A percentile compares a stretch with the other conserved stretches of the same genome.
Evolutionary conservation across 148 eudicot genomes (phyloP).

Genomic region (Polygonum maritimum): DNA sequence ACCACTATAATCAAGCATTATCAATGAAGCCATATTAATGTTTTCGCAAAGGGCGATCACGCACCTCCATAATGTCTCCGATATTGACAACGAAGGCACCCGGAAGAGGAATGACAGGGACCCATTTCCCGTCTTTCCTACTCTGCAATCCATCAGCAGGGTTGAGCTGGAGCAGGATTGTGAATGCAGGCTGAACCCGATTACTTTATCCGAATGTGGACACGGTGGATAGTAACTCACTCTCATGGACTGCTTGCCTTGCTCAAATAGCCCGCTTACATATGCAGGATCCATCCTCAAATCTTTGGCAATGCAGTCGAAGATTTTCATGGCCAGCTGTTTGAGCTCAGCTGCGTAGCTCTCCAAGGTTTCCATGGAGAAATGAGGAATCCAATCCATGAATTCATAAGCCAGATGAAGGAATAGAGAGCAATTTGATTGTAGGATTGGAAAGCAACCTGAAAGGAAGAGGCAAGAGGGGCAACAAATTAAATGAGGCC

Average conservation of each 20-base stretch:
- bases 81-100: conserved; percentile 26
- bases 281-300: conserved; percentile 3
- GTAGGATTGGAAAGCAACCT: conserved; percentile 3
- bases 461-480: conserved; percentile 18
- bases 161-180: conserved; percentile 22
- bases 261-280: conserved; percentile 13
- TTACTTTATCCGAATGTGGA: conserved; percentile 22
- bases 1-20: no score
- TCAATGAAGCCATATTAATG: no score
- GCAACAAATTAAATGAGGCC: conserved; percentile 18
- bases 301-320: not conserved
- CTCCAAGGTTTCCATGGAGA: not conserved
- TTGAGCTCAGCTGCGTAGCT: not conserved
- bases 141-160: conserved; percentile 24
- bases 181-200: conserved; percentile 28
- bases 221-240: conserved; percentile 20
- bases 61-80: conserved; percentile 27
- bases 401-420: not conserved
- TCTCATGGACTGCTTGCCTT: conserved; percentile 8
- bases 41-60: not conserved
- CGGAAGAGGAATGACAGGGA: conserved; percentile 16
- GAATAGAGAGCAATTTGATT: not conserved
- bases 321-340: not conserved
- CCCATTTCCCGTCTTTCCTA: conserved; percentile 22
- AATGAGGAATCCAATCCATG: no score